These are phyloP conservation scores for Mikania micrantha DNA, from an alignment of 129 eudicot genomes.

Conservation along the genomic window DNA sequence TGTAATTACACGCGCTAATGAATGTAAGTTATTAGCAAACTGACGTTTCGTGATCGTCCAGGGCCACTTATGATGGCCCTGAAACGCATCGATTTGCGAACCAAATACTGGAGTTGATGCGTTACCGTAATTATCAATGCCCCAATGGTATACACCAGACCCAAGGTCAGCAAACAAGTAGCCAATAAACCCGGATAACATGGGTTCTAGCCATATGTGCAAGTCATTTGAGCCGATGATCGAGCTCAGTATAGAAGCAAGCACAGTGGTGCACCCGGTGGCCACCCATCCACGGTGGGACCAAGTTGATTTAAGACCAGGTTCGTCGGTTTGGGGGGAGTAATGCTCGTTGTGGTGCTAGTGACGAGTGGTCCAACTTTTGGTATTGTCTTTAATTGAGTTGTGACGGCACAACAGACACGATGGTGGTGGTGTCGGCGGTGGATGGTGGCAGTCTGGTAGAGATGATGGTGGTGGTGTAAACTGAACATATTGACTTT, in stretches of 20 bases:
- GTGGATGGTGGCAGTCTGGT: constrained; percentile 1
- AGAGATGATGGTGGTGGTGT: constrained; percentile 40
- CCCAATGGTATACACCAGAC: constrained; percentile 97
- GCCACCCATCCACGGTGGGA: constrained; percentile 84
- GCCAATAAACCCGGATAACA: constrained; percentile 54
- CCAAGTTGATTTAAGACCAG: constrained; percentile 70
- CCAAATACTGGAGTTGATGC: constrained; percentile 73
- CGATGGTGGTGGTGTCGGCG: background rate
- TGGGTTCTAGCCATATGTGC: constrained; percentile 66
- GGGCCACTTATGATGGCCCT: constrained; percentile 92
- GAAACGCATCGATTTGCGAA: constrained; percentile 79
- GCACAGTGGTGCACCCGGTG: constrained; percentile 70
- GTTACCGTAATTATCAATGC: constrained; percentile 78
- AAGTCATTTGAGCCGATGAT: constrained; percentile 26
- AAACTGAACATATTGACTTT: constrained; percentile 48
- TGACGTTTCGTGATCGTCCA: constrained; percentile 81
- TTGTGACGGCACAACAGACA: constrained; percentile 36
- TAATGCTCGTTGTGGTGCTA: constrained; percentile 10
- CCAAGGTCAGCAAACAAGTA: constrained; percentile 88
- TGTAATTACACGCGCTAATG: constrained; percentile 55
- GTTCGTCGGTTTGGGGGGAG: constrained; percentile 34
- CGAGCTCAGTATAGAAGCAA: constrained; percentile 53
- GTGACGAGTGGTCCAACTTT: constrained; percentile 12
- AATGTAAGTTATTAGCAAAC: constrained; percentile 76
- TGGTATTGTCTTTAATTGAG: constrained; percentile 28